Evolutionary conservation across 192 early-diverging fungal species (phyloP).

Genomic region (Globomyces pollinis-pini): DNA sequence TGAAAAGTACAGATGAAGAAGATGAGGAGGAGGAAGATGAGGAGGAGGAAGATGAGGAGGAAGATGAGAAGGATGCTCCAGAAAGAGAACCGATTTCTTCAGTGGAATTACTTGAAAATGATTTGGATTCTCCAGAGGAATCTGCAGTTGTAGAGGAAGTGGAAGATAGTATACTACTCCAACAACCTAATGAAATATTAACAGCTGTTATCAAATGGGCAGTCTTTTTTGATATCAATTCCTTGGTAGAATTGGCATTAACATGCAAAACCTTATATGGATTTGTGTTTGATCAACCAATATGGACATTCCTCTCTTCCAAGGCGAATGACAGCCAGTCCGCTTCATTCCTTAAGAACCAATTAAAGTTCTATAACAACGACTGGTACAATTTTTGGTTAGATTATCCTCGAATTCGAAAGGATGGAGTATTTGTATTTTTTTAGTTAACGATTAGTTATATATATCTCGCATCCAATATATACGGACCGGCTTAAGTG

Average conservation of each 20-base stretch:
- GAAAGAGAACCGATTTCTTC: neutral
- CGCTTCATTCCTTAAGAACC: neutral
- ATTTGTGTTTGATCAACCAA: neutral
- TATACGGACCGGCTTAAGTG: neutral
- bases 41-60: neutral
- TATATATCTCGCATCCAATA: conserved; percentile 8
- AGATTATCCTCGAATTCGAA: neutral
- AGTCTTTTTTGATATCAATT: neutral
- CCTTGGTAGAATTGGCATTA: neutral
- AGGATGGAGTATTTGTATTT: too few species aligned
- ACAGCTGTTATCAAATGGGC: neutral
- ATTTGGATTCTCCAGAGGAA: neutral
- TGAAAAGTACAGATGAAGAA: too few species aligned
- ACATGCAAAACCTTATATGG: neutral
- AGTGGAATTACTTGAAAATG: neutral
- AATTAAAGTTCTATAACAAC: neutral
- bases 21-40: neutral
- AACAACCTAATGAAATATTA: conserved; percentile 5
- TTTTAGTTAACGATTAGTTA: too few species aligned
- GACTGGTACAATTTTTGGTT: conserved; percentile 2
- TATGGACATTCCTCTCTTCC: neutral
- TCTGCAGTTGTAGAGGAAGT: neutral
- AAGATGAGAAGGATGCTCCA: neutral
- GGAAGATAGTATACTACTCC: neutral
- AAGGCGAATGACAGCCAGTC: neutral